A percentile compares a stretch with the other conserved stretches of the same genome.
Conservation (phyloP, 78 protist genomes). For the Pigoraptor vietnamica region DNA sequence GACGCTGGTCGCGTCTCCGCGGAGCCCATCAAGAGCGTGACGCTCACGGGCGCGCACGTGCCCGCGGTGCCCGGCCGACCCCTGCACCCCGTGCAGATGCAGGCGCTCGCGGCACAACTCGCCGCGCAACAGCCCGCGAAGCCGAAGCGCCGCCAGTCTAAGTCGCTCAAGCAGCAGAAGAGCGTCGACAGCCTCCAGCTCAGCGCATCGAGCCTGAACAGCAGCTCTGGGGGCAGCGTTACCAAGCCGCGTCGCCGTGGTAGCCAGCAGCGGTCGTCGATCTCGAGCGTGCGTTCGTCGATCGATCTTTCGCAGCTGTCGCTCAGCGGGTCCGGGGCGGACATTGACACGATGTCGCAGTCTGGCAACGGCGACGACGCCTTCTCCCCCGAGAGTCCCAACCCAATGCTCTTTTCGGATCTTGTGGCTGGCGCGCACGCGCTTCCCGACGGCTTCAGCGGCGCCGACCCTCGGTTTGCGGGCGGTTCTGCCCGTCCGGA, state of each 20-base stretch:
- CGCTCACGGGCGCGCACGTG: too few relatives aligned
- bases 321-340: background rate
- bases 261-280: background rate
- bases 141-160: background rate
- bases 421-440: background rate
- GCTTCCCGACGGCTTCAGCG: background rate
- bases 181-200: background rate
- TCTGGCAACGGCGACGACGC: background rate
- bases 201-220: background rate
- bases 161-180: background rate
- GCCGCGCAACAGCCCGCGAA: background rate
- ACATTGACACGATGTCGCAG: background rate
- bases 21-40: too few relatives aligned
- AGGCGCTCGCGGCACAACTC: background rate
- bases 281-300: background rate
- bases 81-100: background rate
- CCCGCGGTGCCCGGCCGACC: background rate
- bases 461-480: background rate
- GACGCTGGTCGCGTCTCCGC: too few relatives aligned
- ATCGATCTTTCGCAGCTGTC: background rate
- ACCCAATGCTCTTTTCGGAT: background rate
- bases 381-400: background rate
- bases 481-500: background rate
- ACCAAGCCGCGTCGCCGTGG: background rate
- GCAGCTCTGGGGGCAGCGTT: background rate